A percentile compares a stretch with the other conserved stretches of the same genome.
phyloP scores from a whole-genome alignment of 75 land plant genomes.

The Cunninghamia lanceolata region DNA sequence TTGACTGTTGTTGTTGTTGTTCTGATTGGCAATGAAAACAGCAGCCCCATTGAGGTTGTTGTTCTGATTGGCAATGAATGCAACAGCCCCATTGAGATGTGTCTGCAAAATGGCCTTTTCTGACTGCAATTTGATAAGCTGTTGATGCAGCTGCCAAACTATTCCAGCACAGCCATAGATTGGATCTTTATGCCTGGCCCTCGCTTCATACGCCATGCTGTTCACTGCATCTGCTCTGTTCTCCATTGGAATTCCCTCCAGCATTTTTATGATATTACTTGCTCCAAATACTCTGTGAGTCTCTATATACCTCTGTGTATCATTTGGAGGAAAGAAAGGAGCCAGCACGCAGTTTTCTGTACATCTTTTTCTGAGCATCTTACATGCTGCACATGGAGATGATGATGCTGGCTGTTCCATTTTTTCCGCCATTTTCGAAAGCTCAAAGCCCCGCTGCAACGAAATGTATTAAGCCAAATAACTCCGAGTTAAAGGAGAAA shows the following conservation, averaged over 20 bases:
- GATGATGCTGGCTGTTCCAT: too few relatives aligned
- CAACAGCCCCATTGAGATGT: conserved; percentile 7
- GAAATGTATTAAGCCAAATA: too few relatives aligned
- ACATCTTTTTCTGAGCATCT: conserved; percentile 25
- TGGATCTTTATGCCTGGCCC: conserved; percentile 50
- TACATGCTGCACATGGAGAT: conserved; percentile 35
- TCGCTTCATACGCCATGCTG: conserved; percentile 58
- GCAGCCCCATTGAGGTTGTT: not conserved
- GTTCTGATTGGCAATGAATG: not conserved
- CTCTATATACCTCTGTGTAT: conserved; percentile 35
- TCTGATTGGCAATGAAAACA: too few relatives aligned
- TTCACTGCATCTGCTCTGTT: conserved; percentile 53
- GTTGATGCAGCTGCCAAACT: conserved; percentile 42
- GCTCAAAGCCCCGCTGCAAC: too few relatives aligned
- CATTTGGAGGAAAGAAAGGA: conserved; percentile 34
- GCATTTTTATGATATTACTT: conserved; percentile 57
- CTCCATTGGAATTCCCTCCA: conserved; percentile 38
- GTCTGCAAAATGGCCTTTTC: conserved; percentile 60
- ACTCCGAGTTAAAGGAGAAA: too few relatives aligned
- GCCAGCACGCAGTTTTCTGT: conserved; percentile 17
- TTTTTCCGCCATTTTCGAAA: too few relatives aligned
- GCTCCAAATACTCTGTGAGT: conserved; percentile 58
- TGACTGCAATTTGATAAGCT: conserved; percentile 47
- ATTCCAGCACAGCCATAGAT: conserved; percentile 65
- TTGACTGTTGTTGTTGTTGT: too few relatives aligned